phyloP scores from a whole-genome alignment of 306 rosid genomes.

The Lathyrus tuberosus region DNA sequence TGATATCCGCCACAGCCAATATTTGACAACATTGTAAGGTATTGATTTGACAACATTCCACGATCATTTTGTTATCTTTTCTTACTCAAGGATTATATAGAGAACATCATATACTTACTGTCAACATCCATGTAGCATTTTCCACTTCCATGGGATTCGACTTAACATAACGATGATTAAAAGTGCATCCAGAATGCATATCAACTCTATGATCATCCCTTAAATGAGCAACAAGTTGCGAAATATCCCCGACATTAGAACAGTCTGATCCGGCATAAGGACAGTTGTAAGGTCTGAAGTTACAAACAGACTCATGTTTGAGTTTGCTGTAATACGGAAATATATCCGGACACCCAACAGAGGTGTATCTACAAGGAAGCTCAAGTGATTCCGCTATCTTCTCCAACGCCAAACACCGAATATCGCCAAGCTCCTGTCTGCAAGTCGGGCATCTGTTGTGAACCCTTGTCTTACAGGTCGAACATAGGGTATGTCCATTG shows the following conservation, averaged over 20 bases:
- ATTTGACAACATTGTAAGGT: too few species aligned
- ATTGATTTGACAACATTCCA: too few species aligned
- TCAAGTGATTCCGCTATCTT: slow-evolving; percentile 84
- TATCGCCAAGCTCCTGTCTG: slow-evolving; percentile 76
- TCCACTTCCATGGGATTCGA: slow-evolving; percentile 81
- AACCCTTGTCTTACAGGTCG: slow-evolving; percentile 77
- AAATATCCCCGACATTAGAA: slow-evolving; percentile 66
- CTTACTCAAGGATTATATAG: neutral
- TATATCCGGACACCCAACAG: slow-evolving; percentile 77
- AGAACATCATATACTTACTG: slow-evolving; percentile 52
- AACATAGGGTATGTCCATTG: slow-evolving; percentile 82
- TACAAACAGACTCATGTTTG: slow-evolving; percentile 71
- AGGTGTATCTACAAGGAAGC: slow-evolving; percentile 64
- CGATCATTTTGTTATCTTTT: slow-evolving; percentile 7
- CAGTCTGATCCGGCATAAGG: slow-evolving; percentile 85
- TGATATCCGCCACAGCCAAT: too few species aligned
- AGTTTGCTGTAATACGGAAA: slow-evolving; percentile 79
- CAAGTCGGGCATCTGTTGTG: slow-evolving; percentile 84
- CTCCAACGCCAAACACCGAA: slow-evolving; percentile 77
- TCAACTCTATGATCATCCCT: slow-evolving; percentile 82
- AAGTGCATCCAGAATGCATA: slow-evolving; percentile 80
- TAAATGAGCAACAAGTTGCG: slow-evolving; percentile 67
- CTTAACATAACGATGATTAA: slow-evolving; percentile 82
- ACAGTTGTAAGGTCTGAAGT: slow-evolving; percentile 77
- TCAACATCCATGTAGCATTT: slow-evolving; percentile 91